Evolutionary conservation across 2,329 filamentous ascomycete species (phyloP).

Genomic region (Pseudogymnoascus sp.): DNA sequence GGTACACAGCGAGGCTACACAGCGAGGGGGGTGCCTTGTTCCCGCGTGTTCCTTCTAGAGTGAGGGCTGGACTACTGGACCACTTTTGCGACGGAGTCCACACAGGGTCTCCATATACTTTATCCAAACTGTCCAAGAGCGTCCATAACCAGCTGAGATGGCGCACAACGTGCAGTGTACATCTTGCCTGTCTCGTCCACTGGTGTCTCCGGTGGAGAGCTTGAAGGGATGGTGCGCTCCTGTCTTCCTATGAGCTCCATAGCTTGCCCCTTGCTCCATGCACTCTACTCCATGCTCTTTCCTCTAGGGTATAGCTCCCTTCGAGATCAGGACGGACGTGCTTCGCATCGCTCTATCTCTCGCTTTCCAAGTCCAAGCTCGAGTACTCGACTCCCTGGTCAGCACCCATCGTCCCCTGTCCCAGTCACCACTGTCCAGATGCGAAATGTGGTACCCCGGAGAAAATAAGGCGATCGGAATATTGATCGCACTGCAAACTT

Average conservation of each 20-base stretch:
- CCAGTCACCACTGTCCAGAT: not conserved
- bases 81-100: not conserved
- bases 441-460: not conserved
- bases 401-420: not conserved
- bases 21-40: constrained; percentile 2
- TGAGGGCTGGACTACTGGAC: not conserved
- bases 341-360: constrained; percentile 1
- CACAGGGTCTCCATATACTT: constrained; percentile 1
- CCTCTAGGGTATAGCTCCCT: too few species aligned
- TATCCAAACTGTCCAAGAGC: not conserved
- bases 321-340: not conserved
- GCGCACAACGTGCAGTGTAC: not conserved
- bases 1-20: too few species aligned
- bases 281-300: not conserved
- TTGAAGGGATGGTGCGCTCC: not conserved
- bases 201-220: not conserved
- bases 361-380: constrained; percentile 4
- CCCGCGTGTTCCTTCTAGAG: constrained; percentile 8
- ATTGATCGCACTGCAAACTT: not conserved
- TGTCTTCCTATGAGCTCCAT: constrained; percentile 2
- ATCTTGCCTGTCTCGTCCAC: constrained; percentile 8
- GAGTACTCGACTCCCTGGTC: not conserved
- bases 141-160: constrained; percentile 1
- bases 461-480: not conserved
- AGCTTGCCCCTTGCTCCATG: constrained; percentile 7